A percentile compares a stretch with the other conserved stretches of the same genome.
Conservation (phyloP, 805 yeast genomes). For the Wickerhamomyces ciferrii region DNA sequence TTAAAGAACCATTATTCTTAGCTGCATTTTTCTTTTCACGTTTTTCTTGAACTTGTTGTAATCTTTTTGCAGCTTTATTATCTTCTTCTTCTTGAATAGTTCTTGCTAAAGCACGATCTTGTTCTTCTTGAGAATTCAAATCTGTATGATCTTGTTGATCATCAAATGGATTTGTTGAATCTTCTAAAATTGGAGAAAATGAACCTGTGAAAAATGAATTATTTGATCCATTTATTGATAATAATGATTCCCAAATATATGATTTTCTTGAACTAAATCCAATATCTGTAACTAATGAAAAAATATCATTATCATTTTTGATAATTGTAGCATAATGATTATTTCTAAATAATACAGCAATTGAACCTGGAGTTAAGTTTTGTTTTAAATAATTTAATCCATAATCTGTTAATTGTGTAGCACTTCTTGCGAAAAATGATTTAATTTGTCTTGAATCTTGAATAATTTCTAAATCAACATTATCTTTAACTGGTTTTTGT, state of each 20-base stretch:
- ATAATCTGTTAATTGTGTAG: conserved; percentile 67
- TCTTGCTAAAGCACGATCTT: conserved; percentile 39
- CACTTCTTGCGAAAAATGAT: conserved; percentile 52
- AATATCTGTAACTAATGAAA: conserved; percentile 66
- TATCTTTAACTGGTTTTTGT: conserved; percentile 16
- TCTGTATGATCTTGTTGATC: conserved; percentile 13
- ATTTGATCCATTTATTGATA: conserved; percentile 60
- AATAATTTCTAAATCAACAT: conserved; percentile 22
- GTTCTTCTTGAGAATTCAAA: conserved; percentile 19
- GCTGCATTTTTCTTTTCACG: conserved; percentile 1
- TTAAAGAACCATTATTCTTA: not conserved
- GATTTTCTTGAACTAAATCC: conserved; percentile 44
- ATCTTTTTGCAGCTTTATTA: conserved; percentile 37
- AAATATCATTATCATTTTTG: conserved; percentile 45
- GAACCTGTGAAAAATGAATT: conserved; percentile 67
- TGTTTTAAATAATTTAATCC: conserved; percentile 52
- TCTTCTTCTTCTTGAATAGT: conserved; percentile 54
- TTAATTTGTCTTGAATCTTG: conserved; percentile 31
- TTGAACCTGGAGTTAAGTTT: conserved; percentile 43
- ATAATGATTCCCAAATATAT: conserved; percentile 82
- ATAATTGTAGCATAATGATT: conserved; percentile 79
- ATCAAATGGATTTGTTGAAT: conserved; percentile 16
- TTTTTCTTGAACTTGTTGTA: conserved; percentile 31
- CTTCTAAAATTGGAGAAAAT: conserved; percentile 39
- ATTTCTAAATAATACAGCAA: conserved; percentile 78